A percentile compares a stretch with the other conserved stretches of the same genome.
Conservation (phyloP, 768 basidiomycete species). For the Myochromella boudieri region DNA sequence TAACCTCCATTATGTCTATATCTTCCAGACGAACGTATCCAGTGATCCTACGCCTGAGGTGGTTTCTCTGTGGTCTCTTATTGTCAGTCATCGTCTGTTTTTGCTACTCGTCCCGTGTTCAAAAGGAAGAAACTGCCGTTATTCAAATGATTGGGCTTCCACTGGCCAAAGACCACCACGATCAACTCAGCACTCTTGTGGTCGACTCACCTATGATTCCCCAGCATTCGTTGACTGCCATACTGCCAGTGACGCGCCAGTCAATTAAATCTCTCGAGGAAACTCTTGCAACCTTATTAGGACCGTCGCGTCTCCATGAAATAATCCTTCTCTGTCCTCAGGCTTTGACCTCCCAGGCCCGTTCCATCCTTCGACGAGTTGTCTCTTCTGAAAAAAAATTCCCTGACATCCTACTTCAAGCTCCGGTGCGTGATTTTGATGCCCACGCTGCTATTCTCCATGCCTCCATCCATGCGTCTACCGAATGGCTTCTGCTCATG, state of each 20-base stretch:
- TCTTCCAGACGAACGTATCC: too few species aligned
- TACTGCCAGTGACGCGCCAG: constrained; percentile 44
- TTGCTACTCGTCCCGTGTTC: too few species aligned
- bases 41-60: too few species aligned
- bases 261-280: constrained; percentile 33
- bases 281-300: constrained; percentile 39
- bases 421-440: constrained; percentile 24
- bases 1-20: too few species aligned
- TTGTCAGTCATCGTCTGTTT: too few species aligned
- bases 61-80: too few species aligned
- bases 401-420: constrained; percentile 42
- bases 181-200: too few species aligned
- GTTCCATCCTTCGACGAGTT: constrained; percentile 31
- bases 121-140: too few species aligned
- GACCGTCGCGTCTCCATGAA: constrained; percentile 37
- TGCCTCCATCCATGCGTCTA: constrained; percentile 36
- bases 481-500: constrained; percentile 53
- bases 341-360: constrained; percentile 30
- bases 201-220: too few species aligned
- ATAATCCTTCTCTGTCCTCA: constrained; percentile 49
- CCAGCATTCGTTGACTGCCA: constrained; percentile 39
- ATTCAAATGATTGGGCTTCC: too few species aligned
- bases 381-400: constrained; percentile 31
- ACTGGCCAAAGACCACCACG: too few species aligned
- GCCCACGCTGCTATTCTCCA: constrained; percentile 30